These are phyloP conservation scores for Xylaria sp. DNA, from an alignment of 2,329 filamentous ascomycete species.

Conservation along the genomic window DNA sequence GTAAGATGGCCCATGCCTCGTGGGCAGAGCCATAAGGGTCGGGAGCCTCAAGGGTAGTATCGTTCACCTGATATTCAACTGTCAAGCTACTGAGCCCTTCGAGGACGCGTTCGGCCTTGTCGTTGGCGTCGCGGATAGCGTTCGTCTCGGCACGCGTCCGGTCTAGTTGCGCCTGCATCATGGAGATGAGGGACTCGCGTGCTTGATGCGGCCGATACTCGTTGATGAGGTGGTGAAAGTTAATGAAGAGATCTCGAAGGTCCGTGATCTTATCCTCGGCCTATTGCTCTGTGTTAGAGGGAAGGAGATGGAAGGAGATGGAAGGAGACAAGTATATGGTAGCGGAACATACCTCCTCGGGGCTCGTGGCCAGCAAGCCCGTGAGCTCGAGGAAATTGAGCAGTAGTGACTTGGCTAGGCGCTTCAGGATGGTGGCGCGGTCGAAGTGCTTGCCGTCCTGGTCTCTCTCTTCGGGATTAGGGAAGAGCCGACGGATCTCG, in stretches of 20 bases:
- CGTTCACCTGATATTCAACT: slow-evolving; percentile 44
- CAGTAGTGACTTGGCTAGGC: slow-evolving; percentile 84
- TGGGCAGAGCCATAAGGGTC: slow-evolving; percentile 31
- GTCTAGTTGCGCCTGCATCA: slow-evolving; percentile 72
- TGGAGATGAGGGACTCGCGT: slow-evolving; percentile 77
- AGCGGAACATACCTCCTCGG: slow-evolving; percentile 59
- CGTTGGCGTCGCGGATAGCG: slow-evolving; percentile 77
- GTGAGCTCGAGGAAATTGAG: slow-evolving; percentile 89
- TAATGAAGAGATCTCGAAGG: slow-evolving; percentile 84
- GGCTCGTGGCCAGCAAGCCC: slow-evolving; percentile 75
- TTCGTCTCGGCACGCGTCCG: slow-evolving; percentile 74
- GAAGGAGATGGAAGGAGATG: neutral
- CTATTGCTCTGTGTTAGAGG: slow-evolving; percentile 49
- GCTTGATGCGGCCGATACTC: slow-evolving; percentile 78
- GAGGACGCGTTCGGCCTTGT: slow-evolving; percentile 79
- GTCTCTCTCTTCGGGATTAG: slow-evolving; percentile 56
- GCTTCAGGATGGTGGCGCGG: slow-evolving; percentile 75
- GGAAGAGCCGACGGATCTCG: slow-evolving; percentile 70
- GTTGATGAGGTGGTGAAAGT: slow-evolving; percentile 93
- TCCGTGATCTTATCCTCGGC: slow-evolving; percentile 80
- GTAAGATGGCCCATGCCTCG: slow-evolving; percentile 42
- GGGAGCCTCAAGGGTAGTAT: slow-evolving; percentile 22
- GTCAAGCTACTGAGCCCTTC: slow-evolving; percentile 71
- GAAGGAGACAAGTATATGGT: neutral
- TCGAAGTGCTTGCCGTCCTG: slow-evolving; percentile 68